Base-by-base conservation (phyloP, 495 filamentous ascomycete genomes). In the Penicillium canariense region DNA sequence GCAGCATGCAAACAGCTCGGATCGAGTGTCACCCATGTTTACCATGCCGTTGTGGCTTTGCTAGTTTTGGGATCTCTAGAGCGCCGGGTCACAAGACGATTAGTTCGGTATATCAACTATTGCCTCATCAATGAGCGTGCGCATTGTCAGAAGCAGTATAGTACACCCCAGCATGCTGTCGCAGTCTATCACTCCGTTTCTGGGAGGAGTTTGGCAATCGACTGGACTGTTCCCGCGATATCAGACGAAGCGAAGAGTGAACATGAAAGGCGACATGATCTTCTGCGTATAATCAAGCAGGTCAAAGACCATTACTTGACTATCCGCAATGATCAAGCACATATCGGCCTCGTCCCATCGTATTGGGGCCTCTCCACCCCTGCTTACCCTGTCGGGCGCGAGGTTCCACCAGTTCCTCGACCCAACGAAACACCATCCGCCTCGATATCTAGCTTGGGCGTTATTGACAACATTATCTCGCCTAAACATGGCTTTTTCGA, bases 361-460 rank as follows among this genome's bases (percentile, higher is more conserved):
- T 68, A 68, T 23, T 72, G 63, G 66, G 52, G 53, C 1, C 58
- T 62, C 11, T 35, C 45, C 15, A 72, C 65, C 0, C 54, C 53
- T 0, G 34, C 63, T 1, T 64, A 61, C 34, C 67, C 66, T 0
- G n/a, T n/a, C n/a, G 58, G 59, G 28, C 49, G 50, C 10, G 54
- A 45, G n/a, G 36, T 38, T 2, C 56, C 66, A 1, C 51, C 60
- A 1, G 50, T 75, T 8, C 75, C 73, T 5, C 23, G 30, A 14
- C 68, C 61, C 10, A 51, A 51, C 31, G 14, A 28, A 5, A 52
- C 60, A 6, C 67, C 73, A 0, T 70, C 71, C 0, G 70, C 68
- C 1, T 73, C 70, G 0, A 58, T 78, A 9, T 75, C 74, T 1
- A 75, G 73, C 31, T 54, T 78, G 56, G 74, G 54, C 8, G 48